phyloP scores from a whole-genome alignment of 2,329 filamentous ascomycete species.

The Onygenales sp. region DNA sequence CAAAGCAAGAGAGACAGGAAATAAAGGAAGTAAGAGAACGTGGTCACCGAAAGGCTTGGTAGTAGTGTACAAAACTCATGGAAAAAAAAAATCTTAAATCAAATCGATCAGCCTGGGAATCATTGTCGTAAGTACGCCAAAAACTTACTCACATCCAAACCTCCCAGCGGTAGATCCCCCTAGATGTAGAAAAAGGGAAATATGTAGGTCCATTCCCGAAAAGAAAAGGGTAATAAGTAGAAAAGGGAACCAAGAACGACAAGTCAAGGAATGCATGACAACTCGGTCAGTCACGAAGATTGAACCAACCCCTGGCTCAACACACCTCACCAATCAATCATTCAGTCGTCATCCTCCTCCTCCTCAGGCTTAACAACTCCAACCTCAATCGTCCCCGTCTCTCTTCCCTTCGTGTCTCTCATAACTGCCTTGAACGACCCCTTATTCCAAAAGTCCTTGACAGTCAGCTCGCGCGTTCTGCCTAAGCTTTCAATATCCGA shows the following conservation, averaged over 20 bases:
- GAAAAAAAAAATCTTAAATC: no score
- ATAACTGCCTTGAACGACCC: slow-evolving; percentile 64
- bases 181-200: no score
- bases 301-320: neutral
- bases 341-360: slow-evolving; percentile 19
- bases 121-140: neutral
- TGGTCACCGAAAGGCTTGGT: no score
- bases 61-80: no score
- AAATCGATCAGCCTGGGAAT: no score
- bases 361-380: slow-evolving; percentile 30
- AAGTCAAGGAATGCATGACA: neutral
- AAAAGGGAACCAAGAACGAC: neutral
- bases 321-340: slow-evolving; percentile 1
- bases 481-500: slow-evolving; percentile 87
- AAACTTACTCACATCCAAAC: neutral
- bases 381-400: slow-evolving; percentile 40
- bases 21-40: no score
- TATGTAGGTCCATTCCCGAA: no score
- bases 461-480: slow-evolving; percentile 85
- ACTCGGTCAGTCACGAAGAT: neutral
- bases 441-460: slow-evolving; percentile 83
- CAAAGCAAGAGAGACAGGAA: no score
- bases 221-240: neutral
- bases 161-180: neutral
- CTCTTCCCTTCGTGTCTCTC: slow-evolving; percentile 37